phyloP scores from a whole-genome alignment of 225 moss, liverwort and hornwort genomes.

The Lunularia cruciata region DNA sequence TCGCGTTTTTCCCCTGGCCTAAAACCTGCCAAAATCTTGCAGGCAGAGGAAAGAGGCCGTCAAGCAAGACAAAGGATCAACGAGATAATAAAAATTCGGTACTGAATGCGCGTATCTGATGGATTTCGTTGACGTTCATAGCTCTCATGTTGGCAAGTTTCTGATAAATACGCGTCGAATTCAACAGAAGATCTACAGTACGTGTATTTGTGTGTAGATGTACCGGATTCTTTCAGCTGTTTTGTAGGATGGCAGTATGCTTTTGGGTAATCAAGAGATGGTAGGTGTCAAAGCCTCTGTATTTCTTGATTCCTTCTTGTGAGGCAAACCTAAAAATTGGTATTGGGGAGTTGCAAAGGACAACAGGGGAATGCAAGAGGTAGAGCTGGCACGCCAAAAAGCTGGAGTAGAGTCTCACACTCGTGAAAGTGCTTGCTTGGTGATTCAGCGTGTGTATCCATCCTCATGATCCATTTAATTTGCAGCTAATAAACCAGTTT shows the following conservation, averaged over 20 bases:
- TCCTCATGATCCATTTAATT: no score
- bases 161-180: no score
- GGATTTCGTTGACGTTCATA: no score
- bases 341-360: conserved; percentile 42
- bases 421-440: conserved; percentile 56
- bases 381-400: conserved; percentile 72
- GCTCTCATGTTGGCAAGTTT: no score
- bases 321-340: conserved; percentile 29
- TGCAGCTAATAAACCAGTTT: no score
- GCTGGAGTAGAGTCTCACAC: conserved; percentile 64
- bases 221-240: neutral
- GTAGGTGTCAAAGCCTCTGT: no score
- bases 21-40: neutral
- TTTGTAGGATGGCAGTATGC: no score
- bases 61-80: conserved; percentile 63
- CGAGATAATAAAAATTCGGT: conserved; percentile 81
- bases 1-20: no score
- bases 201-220: neutral
- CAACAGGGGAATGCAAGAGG: conserved; percentile 69
- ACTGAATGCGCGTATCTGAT: neutral
- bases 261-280: no score
- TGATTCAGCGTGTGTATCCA: conserved; percentile 85
- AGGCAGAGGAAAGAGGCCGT: conserved; percentile 91
- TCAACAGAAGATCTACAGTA: neutral
- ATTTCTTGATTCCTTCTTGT: no score